phyloP scores from a whole-genome alignment of 768 basidiomycete genomes.

The Lentinula sp. region DNA sequence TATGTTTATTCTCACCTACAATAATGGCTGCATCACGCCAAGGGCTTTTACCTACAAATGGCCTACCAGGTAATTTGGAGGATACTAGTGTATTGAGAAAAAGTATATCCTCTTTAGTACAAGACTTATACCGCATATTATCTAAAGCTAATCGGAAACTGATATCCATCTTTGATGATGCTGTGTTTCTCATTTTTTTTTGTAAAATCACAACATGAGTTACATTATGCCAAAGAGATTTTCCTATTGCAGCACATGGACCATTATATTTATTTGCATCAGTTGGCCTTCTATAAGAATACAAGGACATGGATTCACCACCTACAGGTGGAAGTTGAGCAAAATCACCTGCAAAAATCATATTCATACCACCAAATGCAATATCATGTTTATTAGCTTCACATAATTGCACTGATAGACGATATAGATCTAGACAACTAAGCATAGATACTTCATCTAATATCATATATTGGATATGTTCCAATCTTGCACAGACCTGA shows the following conservation, averaged over 20 bases:
- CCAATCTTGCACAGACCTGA: slow-evolving; percentile 6
- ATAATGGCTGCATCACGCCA: slow-evolving; percentile 28
- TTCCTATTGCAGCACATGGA: slow-evolving; percentile 17
- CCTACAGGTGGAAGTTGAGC: slow-evolving; percentile 23
- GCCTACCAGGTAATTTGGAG: slow-evolving; percentile 32
- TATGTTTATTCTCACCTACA: slow-evolving; percentile 20
- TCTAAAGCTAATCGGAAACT: slow-evolving; percentile 23
- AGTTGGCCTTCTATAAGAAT: slow-evolving; percentile 12
- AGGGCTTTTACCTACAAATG: slow-evolving; percentile 24
- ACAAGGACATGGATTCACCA: slow-evolving; percentile 15
- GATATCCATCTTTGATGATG: slow-evolving; percentile 21
- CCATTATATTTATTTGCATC: not conserved
- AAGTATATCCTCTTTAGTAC: slow-evolving; percentile 21
- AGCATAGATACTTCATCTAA: slow-evolving; percentile 17
- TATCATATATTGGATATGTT: slow-evolving; percentile 19
- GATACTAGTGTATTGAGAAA: slow-evolving; percentile 22
- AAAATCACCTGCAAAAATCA: slow-evolving; percentile 31
- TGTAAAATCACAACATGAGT: slow-evolving; percentile 19
- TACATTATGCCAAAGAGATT: slow-evolving; percentile 23
- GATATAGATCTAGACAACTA: slow-evolving; percentile 17
- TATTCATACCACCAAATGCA: slow-evolving; percentile 21
- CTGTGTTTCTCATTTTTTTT: slow-evolving; percentile 25
- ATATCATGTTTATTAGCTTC: not conserved
- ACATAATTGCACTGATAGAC: slow-evolving; percentile 15
- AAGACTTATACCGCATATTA: no score